A percentile compares a stretch with the other conserved stretches of the same genome.
Evolutionary conservation across 148 eudicot species (phyloP).

Genomic region (Diospyros lotus): DNA sequence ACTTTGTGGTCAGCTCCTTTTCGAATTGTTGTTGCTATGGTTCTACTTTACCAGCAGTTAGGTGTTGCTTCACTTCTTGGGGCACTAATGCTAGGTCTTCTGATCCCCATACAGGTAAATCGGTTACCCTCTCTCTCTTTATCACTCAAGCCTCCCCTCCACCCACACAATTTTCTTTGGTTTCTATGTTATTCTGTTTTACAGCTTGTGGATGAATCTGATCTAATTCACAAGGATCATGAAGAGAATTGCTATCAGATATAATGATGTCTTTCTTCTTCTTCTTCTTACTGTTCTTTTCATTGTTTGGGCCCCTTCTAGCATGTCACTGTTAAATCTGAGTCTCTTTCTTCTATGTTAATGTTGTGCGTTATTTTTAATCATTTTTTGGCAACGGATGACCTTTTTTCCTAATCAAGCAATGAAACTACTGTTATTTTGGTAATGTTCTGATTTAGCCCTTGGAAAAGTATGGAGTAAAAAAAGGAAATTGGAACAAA

Average conservation of each 20-base stretch:
- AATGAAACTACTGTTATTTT: too few species aligned
- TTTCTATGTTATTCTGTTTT: too few species aligned
- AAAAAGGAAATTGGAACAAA: too few species aligned
- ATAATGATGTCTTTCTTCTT: neutral
- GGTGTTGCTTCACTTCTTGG: constrained; percentile 91
- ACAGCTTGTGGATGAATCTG: too few species aligned
- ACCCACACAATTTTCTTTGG: neutral
- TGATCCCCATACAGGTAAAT: constrained; percentile 82
- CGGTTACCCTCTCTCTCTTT: neutral
- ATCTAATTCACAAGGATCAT: neutral
- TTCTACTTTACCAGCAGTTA: constrained; percentile 74
- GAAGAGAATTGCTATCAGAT: neutral
- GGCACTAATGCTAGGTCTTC: constrained; percentile 65
- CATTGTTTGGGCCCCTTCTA: constrained; percentile 3
- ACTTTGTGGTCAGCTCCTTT: constrained; percentile 96
- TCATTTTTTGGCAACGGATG: neutral
- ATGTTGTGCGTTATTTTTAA: neutral
- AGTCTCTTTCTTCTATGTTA: neutral
- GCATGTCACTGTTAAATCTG: constrained; percentile 8
- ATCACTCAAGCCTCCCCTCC: neutral
- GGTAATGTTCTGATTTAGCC: too few species aligned
- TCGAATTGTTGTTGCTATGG: constrained; percentile 71
- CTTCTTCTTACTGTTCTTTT: neutral
- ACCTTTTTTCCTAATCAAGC: too few species aligned
- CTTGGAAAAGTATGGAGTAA: too few species aligned